A percentile compares a stretch with the other conserved stretches of the same genome.
These are phyloP conservation scores for Anisodus acutangulus DNA, from an alignment of 257 asterid species.

Conservation along the genomic window DNA sequence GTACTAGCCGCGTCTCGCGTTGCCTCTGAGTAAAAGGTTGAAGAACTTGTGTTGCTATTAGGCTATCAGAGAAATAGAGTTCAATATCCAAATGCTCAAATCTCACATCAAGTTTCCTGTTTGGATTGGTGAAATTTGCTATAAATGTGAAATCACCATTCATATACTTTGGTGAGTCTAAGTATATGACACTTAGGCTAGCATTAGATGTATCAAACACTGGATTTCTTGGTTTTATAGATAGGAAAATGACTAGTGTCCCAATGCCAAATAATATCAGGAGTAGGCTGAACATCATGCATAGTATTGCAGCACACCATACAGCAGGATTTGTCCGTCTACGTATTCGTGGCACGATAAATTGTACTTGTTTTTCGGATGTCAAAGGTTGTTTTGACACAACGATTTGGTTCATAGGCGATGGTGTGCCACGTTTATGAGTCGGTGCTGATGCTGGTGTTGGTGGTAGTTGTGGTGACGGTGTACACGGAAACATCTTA, in stretches of 20 bases:
- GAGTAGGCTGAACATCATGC: constrained; percentile 69
- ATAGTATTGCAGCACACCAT: constrained; percentile 73
- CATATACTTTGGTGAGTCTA: constrained; percentile 50
- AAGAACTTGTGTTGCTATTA: constrained; percentile 56
- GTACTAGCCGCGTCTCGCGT: constrained; percentile 47
- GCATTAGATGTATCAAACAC: constrained; percentile 71
- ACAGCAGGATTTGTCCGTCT: constrained; percentile 59
- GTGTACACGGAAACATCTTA: constrained; percentile 50
- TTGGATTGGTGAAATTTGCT: constrained; percentile 87
- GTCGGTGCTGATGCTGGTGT: constrained; percentile 33
- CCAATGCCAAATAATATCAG: constrained; percentile 72
- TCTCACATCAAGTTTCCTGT: constrained; percentile 62
- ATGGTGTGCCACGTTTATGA: constrained; percentile 39
- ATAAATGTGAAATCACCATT: constrained; percentile 62
- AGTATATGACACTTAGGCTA: constrained; percentile 41
- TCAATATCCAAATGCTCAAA: constrained; percentile 64
- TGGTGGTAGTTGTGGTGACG: constrained; percentile 43
- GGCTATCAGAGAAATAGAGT: constrained; percentile 60
- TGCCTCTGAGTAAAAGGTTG: constrained; percentile 61
- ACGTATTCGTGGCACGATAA: constrained; percentile 51
- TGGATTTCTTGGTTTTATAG: constrained; percentile 68
- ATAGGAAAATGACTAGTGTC: constrained; percentile 56
- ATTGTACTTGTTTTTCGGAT: constrained; percentile 53
- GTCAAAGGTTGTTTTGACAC: constrained; percentile 47
- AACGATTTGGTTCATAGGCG: constrained; percentile 48